Conservation (phyloP, 1,139 yeast species). For the Sugiyamaella pinicola region DNA sequence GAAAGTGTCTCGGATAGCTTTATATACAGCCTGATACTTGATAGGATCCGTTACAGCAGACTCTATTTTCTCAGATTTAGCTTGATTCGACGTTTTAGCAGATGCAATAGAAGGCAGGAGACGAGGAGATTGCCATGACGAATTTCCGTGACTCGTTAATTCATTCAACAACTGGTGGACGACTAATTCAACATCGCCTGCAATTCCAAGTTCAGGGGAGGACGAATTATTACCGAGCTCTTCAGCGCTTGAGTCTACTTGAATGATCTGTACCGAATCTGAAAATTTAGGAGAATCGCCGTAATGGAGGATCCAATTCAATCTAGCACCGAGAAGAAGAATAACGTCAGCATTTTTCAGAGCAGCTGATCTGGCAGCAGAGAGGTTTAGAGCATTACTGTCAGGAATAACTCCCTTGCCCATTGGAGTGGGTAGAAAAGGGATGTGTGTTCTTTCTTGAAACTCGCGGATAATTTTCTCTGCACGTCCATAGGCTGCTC, state of each 20-base stretch:
- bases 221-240: conserved; percentile 55
- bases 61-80: conserved; percentile 41
- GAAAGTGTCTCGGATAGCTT: conserved; percentile 48
- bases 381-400: conserved; percentile 48
- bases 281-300: conserved; percentile 58
- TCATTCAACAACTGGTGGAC: conserved; percentile 42
- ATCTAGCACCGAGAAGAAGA: conserved; percentile 59
- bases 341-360: conserved; percentile 58
- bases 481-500: conserved; percentile 53
- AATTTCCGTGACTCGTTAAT: conserved; percentile 22
- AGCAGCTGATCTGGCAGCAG: conserved; percentile 62
- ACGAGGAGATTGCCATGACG: conserved; percentile 40
- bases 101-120: conserved; percentile 39
- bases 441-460: conserved; percentile 47
- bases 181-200: conserved; percentile 45
- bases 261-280: conserved; percentile 51
- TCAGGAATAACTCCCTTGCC: conserved; percentile 70
- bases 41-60: conserved; percentile 39
- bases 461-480: conserved; percentile 46
- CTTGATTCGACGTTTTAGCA: conserved; percentile 45
- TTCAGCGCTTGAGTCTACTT: conserved; percentile 56
- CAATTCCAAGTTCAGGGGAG: too few species aligned
- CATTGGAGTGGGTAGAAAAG: conserved; percentile 72
- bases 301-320: conserved; percentile 69
- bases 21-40: conserved; percentile 57